Conservation (phyloP, 2,329 filamentous ascomycete species). For the Cladosporium sp. region DNA sequence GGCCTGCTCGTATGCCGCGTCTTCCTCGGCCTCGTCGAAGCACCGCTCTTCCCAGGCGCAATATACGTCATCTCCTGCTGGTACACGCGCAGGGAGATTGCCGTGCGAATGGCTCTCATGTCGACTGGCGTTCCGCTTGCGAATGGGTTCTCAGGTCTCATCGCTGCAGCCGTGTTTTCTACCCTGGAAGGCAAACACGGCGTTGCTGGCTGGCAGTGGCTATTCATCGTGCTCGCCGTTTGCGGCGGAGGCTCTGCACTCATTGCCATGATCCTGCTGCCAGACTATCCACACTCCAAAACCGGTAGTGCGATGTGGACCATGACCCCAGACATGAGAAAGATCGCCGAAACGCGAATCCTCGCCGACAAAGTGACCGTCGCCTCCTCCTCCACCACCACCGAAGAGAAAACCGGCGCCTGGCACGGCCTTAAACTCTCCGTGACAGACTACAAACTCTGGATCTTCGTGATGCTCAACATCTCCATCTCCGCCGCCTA, state of each 20-base stretch:
- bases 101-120: slow-evolving; percentile 47
- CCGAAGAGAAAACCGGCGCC: no score
- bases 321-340: slow-evolving; percentile 48
- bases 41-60: slow-evolving; percentile 42
- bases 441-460: slow-evolving; percentile 35
- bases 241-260: slow-evolving; percentile 56
- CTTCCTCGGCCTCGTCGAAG: slow-evolving; percentile 40
- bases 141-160: slow-evolving; percentile 49
- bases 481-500: slow-evolving; percentile 31
- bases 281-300: slow-evolving; percentile 42
- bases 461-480: slow-evolving; percentile 38
- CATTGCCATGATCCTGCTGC: slow-evolving; percentile 52
- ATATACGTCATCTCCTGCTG: no score
- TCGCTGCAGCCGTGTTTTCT: slow-evolving; percentile 56
- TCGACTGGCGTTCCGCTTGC: slow-evolving; percentile 48
- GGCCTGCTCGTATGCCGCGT: no score
- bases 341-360: slow-evolving; percentile 50
- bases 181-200: slow-evolving; percentile 57
- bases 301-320: slow-evolving; percentile 48
- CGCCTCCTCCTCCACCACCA: slow-evolving; percentile 42
- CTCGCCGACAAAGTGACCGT: slow-evolving; percentile 45
- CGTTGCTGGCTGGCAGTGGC: slow-evolving; percentile 51
- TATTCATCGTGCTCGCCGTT: slow-evolving; percentile 39
- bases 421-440: slow-evolving; percentile 35
- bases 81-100: slow-evolving; percentile 51